Conservation (phyloP, 495 filamentous ascomycete genomes). For the Massariosphaeria phaeospora region DNA sequence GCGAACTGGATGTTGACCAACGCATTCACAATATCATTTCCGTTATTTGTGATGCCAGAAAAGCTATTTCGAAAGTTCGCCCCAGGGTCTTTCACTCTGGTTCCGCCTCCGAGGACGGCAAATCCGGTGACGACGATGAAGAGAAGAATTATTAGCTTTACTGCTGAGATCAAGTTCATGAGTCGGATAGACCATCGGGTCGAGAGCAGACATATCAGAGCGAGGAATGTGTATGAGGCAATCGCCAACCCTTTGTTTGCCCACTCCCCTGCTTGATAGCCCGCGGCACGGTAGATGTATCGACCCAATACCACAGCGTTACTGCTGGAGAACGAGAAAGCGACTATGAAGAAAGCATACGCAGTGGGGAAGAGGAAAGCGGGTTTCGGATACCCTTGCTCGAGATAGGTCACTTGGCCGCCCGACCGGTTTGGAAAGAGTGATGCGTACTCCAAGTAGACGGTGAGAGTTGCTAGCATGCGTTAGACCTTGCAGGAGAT, state of each 20-base stretch:
- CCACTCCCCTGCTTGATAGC: conserved; percentile 15
- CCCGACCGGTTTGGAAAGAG: conserved; percentile 17
- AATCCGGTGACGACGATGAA: conserved; percentile 19
- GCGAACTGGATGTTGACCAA: conserved; percentile 20
- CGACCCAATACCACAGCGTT: conserved; percentile 14
- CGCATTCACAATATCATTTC: conserved; percentile 16
- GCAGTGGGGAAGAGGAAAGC: conserved; percentile 7
- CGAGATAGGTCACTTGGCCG: conserved; percentile 18
- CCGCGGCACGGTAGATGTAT: conserved; percentile 13
- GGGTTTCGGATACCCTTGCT: conserved; percentile 15
- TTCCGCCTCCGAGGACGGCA: conserved; percentile 13
- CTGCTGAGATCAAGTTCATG: conserved; percentile 10
- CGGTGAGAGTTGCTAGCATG: conserved; percentile 1
- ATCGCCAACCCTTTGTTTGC: conserved; percentile 19
- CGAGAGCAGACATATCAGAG: conserved; percentile 1
- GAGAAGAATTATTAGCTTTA: conserved; percentile 18
- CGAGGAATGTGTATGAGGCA: conserved; percentile 5
- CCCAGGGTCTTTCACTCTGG: conserved; percentile 5
- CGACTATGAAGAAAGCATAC: conserved; percentile 12
- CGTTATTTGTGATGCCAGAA: conserved; percentile 8
- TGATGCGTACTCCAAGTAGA: conserved; percentile 17
- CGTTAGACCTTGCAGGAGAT: no score
- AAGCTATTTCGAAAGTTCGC: conserved; percentile 15
- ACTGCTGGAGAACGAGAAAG: conserved; percentile 21
- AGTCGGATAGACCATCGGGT: conserved; percentile 12